Conservation (phyloP, 179 eudicot genomes). For the Beta corolliflora region DNA sequence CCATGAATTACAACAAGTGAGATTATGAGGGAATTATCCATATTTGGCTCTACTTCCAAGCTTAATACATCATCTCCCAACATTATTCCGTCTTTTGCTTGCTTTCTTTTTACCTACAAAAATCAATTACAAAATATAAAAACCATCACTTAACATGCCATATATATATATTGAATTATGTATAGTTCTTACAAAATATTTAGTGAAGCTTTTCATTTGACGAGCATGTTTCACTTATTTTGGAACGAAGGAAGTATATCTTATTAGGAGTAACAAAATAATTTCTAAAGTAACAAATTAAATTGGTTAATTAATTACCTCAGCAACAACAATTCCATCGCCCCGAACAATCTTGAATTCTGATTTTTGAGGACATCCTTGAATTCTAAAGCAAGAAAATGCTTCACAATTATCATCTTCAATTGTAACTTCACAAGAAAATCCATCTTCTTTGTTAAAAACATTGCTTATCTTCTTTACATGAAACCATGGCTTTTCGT, state of each 20-base stretch:
- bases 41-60: slow-evolving; percentile 47
- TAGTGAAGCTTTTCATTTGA: no score
- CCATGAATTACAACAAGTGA: slow-evolving; percentile 60
- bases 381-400: slow-evolving; percentile 29
- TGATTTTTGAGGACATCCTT: slow-evolving; percentile 31
- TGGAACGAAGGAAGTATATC: no score
- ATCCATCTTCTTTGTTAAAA: slow-evolving; percentile 19
- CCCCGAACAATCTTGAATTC: slow-evolving; percentile 32
- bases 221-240: no score
- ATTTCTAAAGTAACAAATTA: background rate
- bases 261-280: background rate
- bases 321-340: slow-evolving; percentile 27
- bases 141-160: background rate
- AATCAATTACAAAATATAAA: background rate
- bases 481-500: slow-evolving; percentile 41
- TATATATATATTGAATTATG: no score
- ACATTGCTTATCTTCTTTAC: slow-evolving; percentile 28
- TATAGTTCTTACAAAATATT: no score
- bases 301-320: slow-evolving; percentile 8
- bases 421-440: slow-evolving; percentile 34
- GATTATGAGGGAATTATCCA: slow-evolving; percentile 53
- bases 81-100: slow-evolving; percentile 45
- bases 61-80: slow-evolving; percentile 72
- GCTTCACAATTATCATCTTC: slow-evolving; percentile 26
- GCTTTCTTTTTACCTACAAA: slow-evolving; percentile 52